Evolutionary conservation across 257 asterid genomes (phyloP).

Genomic region (Capsicum baccatum): DNA sequence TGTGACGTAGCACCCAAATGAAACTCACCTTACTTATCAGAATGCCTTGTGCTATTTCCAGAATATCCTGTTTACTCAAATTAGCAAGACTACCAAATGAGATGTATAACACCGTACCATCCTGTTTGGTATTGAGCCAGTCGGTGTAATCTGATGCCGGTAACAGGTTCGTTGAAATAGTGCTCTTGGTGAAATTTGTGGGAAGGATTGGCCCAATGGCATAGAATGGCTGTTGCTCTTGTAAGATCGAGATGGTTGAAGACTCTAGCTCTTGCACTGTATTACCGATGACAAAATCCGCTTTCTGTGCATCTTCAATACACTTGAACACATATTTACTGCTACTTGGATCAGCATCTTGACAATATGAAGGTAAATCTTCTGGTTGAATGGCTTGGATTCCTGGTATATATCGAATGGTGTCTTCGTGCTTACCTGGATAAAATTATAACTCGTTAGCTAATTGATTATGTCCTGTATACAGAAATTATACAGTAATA

Average conservation of each 20-base stretch:
- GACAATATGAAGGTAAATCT: conserved; percentile 35
- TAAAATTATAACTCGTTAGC: neutral
- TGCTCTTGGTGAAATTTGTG: neutral
- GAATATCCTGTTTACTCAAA: conserved; percentile 18
- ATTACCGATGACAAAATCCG: conserved; percentile 34
- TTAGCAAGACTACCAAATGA: conserved; percentile 38
- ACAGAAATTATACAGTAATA: neutral
- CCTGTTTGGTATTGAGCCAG: conserved; percentile 32
- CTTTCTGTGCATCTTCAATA: conserved; percentile 31
- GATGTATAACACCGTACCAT: conserved; percentile 33
- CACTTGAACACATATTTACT: conserved; percentile 29
- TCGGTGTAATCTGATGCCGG: conserved; percentile 28
- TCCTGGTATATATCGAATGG: conserved; percentile 40
- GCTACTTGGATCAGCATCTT: conserved; percentile 13
- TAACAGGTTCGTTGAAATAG: conserved; percentile 25
- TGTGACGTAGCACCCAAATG: conserved; percentile 36
- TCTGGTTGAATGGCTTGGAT: conserved; percentile 24
- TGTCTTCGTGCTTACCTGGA: conserved; percentile 31
- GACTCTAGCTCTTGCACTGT: conserved; percentile 40
- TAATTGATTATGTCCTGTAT: conserved; percentile 24
- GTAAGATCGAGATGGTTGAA: conserved; percentile 30
- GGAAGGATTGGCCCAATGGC: conserved; percentile 37
- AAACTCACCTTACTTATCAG: conserved; percentile 29
- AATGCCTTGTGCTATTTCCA: conserved; percentile 37
- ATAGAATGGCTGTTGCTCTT: conserved; percentile 24